A percentile compares a stretch with the other conserved stretches of the same genome.
Evolutionary conservation across 2,329 filamentous ascomycete genomes (phyloP).

Genomic region (Grosmannia huntii): DNA sequence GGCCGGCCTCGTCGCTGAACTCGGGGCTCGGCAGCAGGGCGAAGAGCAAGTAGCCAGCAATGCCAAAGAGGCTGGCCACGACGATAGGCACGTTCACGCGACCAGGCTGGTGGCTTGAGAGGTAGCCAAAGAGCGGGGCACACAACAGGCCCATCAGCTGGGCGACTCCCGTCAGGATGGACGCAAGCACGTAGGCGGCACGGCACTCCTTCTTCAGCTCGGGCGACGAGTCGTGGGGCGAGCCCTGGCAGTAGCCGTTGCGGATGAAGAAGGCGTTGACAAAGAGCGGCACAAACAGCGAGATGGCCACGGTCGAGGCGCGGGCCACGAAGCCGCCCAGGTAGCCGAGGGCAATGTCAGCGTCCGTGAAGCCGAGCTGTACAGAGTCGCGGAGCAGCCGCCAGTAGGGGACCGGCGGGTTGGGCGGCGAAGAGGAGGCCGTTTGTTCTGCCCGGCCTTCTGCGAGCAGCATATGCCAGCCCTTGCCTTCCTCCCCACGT

Average conservation of each 20-base stretch:
- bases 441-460: background rate
- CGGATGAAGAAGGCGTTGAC: constrained; percentile 82
- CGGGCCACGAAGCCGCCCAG: constrained; percentile 89
- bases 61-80: constrained; percentile 56
- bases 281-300: constrained; percentile 84
- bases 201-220: constrained; percentile 79
- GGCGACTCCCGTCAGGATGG: constrained; percentile 76
- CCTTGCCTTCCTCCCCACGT: constrained; percentile 66
- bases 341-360: constrained; percentile 75
- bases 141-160: constrained; percentile 76
- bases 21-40: constrained; percentile 69
- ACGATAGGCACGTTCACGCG: constrained; percentile 59
- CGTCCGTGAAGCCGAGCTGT: constrained; percentile 59
- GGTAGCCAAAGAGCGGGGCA: constrained; percentile 76
- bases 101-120: constrained; percentile 37
- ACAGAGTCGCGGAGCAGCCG: constrained; percentile 50
- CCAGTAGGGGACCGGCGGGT: constrained; percentile 35
- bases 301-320: constrained; percentile 89
- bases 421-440: background rate
- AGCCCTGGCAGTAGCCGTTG: constrained; percentile 64
- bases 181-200: constrained; percentile 75
- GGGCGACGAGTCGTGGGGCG: constrained; percentile 48
- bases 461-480: constrained; percentile 41
- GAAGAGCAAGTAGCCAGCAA: constrained; percentile 66
- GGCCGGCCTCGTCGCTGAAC: constrained; percentile 46